phyloP scores from a whole-genome alignment of 108 stramenopile species.

The Cyclotella cryptica region DNA sequence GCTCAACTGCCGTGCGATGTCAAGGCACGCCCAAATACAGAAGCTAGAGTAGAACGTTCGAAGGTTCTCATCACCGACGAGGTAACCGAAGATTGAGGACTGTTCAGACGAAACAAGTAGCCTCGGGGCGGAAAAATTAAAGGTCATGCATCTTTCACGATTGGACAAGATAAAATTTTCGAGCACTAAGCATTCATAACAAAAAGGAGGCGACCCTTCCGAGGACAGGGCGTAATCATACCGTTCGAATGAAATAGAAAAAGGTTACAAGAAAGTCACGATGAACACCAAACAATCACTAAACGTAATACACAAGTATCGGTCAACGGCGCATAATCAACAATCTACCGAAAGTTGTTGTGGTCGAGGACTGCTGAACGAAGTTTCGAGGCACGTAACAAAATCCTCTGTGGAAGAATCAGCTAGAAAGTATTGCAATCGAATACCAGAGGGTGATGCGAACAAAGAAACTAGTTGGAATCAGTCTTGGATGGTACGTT shows the following conservation, averaged over 20 bases:
- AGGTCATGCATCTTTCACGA: no score
- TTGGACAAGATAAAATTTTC: no score
- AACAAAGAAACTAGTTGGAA: neutral
- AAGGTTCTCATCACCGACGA: constrained; percentile 56
- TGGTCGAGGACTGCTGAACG: constrained; percentile 3
- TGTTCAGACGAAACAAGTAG: constrained; percentile 20
- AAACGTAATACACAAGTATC: no score
- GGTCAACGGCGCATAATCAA: no score
- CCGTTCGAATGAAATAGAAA: no score
- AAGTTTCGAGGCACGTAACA: neutral
- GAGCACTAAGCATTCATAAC: no score
- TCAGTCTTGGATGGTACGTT: neutral
- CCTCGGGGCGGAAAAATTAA: neutral
- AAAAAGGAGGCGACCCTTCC: no score
- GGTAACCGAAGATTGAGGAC: constrained; percentile 40
- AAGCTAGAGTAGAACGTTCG: constrained; percentile 62
- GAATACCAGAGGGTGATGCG: neutral
- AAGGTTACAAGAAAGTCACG: no score
- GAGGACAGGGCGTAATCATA: no score
- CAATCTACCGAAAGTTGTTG: neutral
- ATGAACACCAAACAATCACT: no score
- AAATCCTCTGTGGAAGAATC: neutral
- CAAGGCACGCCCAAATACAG: constrained; percentile 55
- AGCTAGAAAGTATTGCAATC: neutral
- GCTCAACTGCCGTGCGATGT: neutral